Evolutionary conservation across 495 filamentous ascomycete genomes (phyloP), one percentile per base, ranked within the genome.

Genomic region (Aspergillus panamensis): DNA sequence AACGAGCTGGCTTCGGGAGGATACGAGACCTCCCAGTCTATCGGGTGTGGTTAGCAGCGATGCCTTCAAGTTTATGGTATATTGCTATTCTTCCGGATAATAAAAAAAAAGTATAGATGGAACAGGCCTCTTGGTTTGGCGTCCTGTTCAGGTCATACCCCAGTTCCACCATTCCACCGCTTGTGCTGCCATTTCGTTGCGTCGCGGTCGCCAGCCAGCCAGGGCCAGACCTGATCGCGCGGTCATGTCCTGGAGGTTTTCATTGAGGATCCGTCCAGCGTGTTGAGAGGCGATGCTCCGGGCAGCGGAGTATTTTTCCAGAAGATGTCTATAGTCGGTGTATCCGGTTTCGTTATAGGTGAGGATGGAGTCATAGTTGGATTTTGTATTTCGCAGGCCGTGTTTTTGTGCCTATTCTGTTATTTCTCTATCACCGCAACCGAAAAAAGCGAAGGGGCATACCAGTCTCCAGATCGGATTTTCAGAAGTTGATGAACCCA

Each of bases 381-480:
- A 87, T 62, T 82, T 85, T 30, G 77, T 80, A 54, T 84, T 88
- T n/a, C 72, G 69, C 21, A 90, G 49, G 8, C 77, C 68, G 49
- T 87, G 86, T 66, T 88, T 84, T 69, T 89, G 77, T 8, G 83
- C 83, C 72, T 75, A 19, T 63, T 59, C 19, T 44, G 44, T 20
- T 16, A 9, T 42, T 21, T 12, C 3, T 8, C 31, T 17, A n/a
- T 4, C 8, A 39, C 6, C 42, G n/a, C 9, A 20, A 16, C 9
- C 7, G 6, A 19, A 17, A 9, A 19, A 20, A 19, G 16, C 9
- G 39, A 19, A 10, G 21, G 17, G 44, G 32, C 69, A 20, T 67
- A 80, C 80, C 55, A 90, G 68, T 31, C 75, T 79, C 86, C 86
- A 90, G 51, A 90, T 82, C 0, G 88, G 88, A 54, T 91, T 91